Conservation (phyloP, 2,329 filamentous ascomycete genomes). For the Didymellaceae sp. region DNA sequence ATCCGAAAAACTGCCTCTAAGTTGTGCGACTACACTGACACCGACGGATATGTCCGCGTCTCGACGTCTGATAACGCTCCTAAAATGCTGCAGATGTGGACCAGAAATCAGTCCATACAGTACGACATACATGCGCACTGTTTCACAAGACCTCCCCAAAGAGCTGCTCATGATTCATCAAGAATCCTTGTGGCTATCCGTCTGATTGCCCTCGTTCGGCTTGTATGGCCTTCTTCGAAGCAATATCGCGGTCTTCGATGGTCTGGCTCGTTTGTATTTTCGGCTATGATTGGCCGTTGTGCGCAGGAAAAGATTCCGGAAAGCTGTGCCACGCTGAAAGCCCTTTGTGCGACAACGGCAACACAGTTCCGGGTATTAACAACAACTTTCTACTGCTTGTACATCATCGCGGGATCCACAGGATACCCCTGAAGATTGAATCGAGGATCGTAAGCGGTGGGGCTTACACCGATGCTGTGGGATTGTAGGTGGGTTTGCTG, state of each 20-base stretch:
- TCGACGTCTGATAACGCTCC: slow-evolving; percentile 4
- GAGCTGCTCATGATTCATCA: slow-evolving; percentile 4
- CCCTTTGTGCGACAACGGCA: slow-evolving; percentile 7
- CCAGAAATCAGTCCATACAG: neutral
- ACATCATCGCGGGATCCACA: slow-evolving; percentile 46
- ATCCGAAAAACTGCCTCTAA: slow-evolving; percentile 4
- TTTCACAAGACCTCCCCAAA: slow-evolving; percentile 1
- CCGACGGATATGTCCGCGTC: neutral
- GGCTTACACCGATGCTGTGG: slow-evolving; percentile 40
- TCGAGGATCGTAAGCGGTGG: slow-evolving; percentile 42
- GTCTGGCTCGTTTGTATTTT: slow-evolving; percentile 1
- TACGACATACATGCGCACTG: neutral
- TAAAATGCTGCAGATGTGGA: neutral
- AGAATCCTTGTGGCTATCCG: neutral
- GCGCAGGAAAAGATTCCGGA: neutral
- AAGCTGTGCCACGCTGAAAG: slow-evolving; percentile 4
- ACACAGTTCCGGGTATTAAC: slow-evolving; percentile 4
- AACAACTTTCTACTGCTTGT: slow-evolving; percentile 29
- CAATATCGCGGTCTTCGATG: slow-evolving; percentile 1
- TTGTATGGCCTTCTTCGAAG: slow-evolving; percentile 3
- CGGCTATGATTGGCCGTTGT: slow-evolving; percentile 7
- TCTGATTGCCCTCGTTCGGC: neutral
- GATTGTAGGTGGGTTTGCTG: slow-evolving; percentile 39
- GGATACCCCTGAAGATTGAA: slow-evolving; percentile 43
- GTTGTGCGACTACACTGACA: neutral